Evolutionary conservation across 805 yeast genomes (phyloP).

Genomic region (Pachysolen tannophilus): DNA sequence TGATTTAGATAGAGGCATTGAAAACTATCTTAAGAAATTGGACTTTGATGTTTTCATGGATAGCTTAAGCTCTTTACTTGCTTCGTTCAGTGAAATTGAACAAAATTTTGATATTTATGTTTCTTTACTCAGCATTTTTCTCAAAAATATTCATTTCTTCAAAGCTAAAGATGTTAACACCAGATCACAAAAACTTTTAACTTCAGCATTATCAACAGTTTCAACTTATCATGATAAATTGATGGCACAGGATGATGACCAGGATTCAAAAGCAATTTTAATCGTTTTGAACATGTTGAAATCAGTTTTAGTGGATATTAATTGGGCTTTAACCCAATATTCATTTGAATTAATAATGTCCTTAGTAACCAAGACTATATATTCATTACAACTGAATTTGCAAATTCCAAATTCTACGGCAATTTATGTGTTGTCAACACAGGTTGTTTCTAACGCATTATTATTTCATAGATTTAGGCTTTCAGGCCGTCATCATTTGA

Average conservation of each 20-base stretch:
- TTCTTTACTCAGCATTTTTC: slow-evolving; percentile 14
- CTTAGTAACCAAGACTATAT: slow-evolving; percentile 22
- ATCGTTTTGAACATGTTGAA: slow-evolving; percentile 27
- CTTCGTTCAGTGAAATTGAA: slow-evolving; percentile 14
- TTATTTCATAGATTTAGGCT: slow-evolving; percentile 65
- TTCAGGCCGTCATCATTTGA: slow-evolving; percentile 64
- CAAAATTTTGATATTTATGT: slow-evolving; percentile 11
- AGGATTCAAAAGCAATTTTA: slow-evolving; percentile 3
- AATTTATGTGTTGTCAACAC: slow-evolving; percentile 31
- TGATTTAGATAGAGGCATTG: slow-evolving; percentile 1
- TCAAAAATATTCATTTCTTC: not conserved
- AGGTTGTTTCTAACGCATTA: slow-evolving; percentile 50
- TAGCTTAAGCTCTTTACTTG: slow-evolving; percentile 12
- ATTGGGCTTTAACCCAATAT: slow-evolving; percentile 61
- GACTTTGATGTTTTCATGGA: slow-evolving; percentile 10
- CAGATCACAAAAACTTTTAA: not conserved
- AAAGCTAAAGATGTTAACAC: not conserved
- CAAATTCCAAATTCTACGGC: slow-evolving; percentile 14
- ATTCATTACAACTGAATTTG: slow-evolving; percentile 1
- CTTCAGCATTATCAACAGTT: slow-evolving; percentile 2
- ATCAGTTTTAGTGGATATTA: slow-evolving; percentile 34
- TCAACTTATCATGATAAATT: not conserved
- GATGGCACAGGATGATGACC: not conserved
- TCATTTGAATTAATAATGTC: slow-evolving; percentile 48
- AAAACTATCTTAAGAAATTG: slow-evolving; percentile 8